These are phyloP conservation scores for Hanseniaspora uvarum DNA, from an alignment of 1,139 yeast species.

Conservation along the genomic window DNA sequence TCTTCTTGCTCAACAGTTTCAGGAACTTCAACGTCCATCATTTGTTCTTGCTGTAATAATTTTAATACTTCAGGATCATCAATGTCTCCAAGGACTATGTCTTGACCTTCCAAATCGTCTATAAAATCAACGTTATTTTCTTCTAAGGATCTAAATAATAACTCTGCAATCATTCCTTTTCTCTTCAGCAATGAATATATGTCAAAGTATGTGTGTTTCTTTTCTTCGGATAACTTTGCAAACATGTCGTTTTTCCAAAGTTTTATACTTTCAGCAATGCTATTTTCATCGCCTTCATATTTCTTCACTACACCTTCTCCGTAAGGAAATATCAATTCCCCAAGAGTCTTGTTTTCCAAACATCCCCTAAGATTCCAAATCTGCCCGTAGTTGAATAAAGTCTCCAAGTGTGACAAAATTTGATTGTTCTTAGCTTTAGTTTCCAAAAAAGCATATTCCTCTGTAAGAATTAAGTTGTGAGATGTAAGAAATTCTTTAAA, in stretches of 20 bases:
- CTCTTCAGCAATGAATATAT: slow-evolving; percentile 35
- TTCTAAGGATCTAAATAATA: slow-evolving; percentile 60
- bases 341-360: slow-evolving; percentile 60
- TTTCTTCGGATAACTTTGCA: slow-evolving; percentile 22
- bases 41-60: slow-evolving; percentile 2
- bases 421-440: slow-evolving; percentile 15
- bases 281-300: slow-evolving; percentile 24
- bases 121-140: slow-evolving; percentile 38
- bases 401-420: slow-evolving; percentile 35
- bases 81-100: slow-evolving; percentile 14
- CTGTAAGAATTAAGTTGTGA: neutral
- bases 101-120: slow-evolving; percentile 26
- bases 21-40: slow-evolving; percentile 17
- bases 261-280: neutral
- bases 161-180: slow-evolving; percentile 74
- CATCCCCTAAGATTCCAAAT: slow-evolving; percentile 71
- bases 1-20: slow-evolving; percentile 20
- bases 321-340: slow-evolving; percentile 52
- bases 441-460: slow-evolving; percentile 2
- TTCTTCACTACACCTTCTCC: slow-evolving; percentile 35
- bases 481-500: neutral
- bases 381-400: slow-evolving; percentile 73
- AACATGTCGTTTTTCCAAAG: slow-evolving; percentile 18
- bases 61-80: slow-evolving; percentile 16
- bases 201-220: slow-evolving; percentile 51